A percentile compares a stretch with the other conserved stretches of the same genome.
phyloP scores from a whole-genome alignment of 2,329 filamentous ascomycete species.

The Myriosclerotinia curreyana region DNA sequence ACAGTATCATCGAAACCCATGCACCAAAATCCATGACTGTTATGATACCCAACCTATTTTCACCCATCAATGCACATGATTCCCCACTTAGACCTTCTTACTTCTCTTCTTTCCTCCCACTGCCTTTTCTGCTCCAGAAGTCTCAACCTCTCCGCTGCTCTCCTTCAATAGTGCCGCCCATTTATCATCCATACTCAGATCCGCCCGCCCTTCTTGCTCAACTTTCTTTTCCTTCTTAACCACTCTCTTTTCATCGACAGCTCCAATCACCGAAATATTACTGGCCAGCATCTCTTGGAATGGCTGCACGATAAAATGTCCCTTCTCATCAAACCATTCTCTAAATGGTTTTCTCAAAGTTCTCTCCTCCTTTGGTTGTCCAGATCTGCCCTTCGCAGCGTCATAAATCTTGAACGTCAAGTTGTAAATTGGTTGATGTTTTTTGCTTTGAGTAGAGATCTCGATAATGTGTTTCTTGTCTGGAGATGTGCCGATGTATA shows the following conservation, averaged over 20 bases:
- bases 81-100: slow-evolving; percentile 33
- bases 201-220: slow-evolving; percentile 24
- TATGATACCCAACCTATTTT: slow-evolving; percentile 4
- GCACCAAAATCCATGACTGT: slow-evolving; percentile 9
- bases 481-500: slow-evolving; percentile 66
- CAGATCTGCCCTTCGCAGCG: slow-evolving; percentile 23
- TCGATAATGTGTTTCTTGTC: slow-evolving; percentile 68
- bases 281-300: slow-evolving; percentile 76
- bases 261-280: slow-evolving; percentile 63
- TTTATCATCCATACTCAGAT: slow-evolving; percentile 36
- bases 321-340: slow-evolving; percentile 71
- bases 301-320: slow-evolving; percentile 68
- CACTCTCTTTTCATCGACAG: slow-evolving; percentile 61
- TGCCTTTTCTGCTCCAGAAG: slow-evolving; percentile 21
- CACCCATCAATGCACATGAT: background rate
- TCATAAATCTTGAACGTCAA: slow-evolving; percentile 58
- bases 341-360: slow-evolving; percentile 64
- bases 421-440: slow-evolving; percentile 78
- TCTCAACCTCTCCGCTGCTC: slow-evolving; percentile 28
- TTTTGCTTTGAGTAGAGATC: slow-evolving; percentile 69
- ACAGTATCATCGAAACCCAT: too few relatives aligned
- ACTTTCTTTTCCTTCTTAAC: slow-evolving; percentile 31
- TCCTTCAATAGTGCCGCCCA: slow-evolving; percentile 37
- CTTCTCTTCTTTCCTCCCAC: slow-evolving; percentile 33
- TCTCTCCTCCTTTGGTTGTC: slow-evolving; percentile 34